Percentiles rank a stretch among this genome's conserved stretches.
phyloP scores from a whole-genome alignment of 2,329 filamentous ascomycete species.

The Macrophomina pseudophaseolina region DNA sequence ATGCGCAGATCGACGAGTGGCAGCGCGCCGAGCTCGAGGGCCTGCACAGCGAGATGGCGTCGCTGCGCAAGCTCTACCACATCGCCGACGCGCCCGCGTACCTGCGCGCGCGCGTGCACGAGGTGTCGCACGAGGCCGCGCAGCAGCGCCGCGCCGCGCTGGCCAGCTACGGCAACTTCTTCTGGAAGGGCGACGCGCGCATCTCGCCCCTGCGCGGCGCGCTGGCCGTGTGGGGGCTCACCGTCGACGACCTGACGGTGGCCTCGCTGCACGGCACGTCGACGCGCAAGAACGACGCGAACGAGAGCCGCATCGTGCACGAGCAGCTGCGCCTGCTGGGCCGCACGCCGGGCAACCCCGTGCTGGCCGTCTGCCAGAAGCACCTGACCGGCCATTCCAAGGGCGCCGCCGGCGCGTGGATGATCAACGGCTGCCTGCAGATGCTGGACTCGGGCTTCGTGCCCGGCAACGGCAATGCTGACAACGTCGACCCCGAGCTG shows the following conservation, averaged over 20 bases:
- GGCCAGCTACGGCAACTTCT: constrained; percentile 38
- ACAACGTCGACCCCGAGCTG: constrained; percentile 43
- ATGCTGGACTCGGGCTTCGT: constrained; percentile 40
- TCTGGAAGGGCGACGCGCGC: constrained; percentile 36
- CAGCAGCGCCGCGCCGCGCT: background rate
- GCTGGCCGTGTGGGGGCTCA: constrained; percentile 45
- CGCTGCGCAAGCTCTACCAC: constrained; percentile 3
- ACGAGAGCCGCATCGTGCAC: constrained; percentile 46
- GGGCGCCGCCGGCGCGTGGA: constrained; percentile 45
- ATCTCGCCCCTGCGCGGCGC: constrained; percentile 45
- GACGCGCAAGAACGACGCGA: constrained; percentile 47
- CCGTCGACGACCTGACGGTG: constrained; percentile 46
- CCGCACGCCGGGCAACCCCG: constrained; percentile 40
- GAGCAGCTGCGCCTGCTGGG: constrained; percentile 45
- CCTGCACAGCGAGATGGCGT: constrained; percentile 23
- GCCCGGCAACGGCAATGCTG: constrained; percentile 46
- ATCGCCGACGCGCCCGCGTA: background rate
- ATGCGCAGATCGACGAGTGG: constrained; percentile 28
- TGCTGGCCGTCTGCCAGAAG: constrained; percentile 46
- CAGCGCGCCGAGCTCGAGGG: constrained; percentile 26
- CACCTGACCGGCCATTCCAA: constrained; percentile 45
- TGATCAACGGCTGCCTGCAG: constrained; percentile 48
- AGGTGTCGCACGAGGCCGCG: background rate
- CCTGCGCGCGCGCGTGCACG: background rate
- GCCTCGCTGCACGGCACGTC: constrained; percentile 50